Evolutionary conservation across 2,329 filamentous ascomycete genomes (phyloP).

Genomic region (Fusarium agapanthi): DNA sequence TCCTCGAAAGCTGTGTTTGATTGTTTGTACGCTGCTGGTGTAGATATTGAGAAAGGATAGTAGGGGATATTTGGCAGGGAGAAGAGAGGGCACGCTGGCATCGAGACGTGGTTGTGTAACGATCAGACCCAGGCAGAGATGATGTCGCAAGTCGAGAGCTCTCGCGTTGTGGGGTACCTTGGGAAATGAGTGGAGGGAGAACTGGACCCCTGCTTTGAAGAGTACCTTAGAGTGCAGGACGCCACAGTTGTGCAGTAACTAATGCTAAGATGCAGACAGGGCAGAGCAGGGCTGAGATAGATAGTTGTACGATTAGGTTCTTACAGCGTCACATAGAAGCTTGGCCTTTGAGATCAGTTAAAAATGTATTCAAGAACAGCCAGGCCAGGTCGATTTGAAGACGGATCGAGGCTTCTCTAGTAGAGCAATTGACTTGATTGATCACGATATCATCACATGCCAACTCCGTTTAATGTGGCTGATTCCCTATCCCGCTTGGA

Average conservation of each 20-base stretch:
- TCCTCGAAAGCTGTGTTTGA: not conserved
- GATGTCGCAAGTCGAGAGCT: constrained; percentile 33
- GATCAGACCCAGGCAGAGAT: constrained; percentile 29
- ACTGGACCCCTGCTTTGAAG: constrained; percentile 1
- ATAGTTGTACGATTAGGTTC: constrained; percentile 11
- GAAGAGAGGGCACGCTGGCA: not conserved
- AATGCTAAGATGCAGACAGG: not conserved
- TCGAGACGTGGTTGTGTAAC: constrained; percentile 20
- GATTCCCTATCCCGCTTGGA: not conserved
- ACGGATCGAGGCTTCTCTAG: not conserved
- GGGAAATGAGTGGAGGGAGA: constrained; percentile 9
- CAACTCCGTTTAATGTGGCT: constrained; percentile 7
- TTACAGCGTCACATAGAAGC: constrained; percentile 2
- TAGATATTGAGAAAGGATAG: not conserved
- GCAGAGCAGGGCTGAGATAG: not conserved
- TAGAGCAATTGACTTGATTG: not conserved
- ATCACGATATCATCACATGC: not conserved
- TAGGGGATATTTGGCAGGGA: not conserved
- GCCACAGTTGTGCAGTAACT: not conserved
- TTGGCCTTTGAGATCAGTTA: not conserved
- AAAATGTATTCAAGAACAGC: no score
- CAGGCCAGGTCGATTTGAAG: not conserved
- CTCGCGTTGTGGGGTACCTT: constrained; percentile 10
- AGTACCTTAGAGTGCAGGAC: not conserved
- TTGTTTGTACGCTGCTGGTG: not conserved